These are phyloP conservation scores for Cyclotella baltica DNA, from an alignment of 108 stramenopile genomes.

Conservation along the genomic window DNA sequence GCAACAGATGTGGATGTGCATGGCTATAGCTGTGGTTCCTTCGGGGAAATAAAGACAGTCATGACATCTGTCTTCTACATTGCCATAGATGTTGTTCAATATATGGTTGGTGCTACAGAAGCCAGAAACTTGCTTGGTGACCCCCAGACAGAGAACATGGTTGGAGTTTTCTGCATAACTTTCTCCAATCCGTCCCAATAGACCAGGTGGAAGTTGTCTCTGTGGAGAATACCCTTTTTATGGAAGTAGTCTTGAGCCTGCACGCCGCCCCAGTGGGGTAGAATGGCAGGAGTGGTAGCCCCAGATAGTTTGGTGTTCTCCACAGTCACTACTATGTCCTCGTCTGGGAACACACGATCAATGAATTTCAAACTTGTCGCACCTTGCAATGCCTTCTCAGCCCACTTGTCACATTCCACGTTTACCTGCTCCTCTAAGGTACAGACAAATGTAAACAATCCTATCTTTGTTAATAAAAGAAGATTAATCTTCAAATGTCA, in stretches of 20 bases:
- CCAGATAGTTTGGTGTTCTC: background rate
- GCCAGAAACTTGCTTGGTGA: background rate
- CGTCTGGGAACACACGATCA: background rate
- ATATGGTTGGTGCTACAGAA: too few species aligned
- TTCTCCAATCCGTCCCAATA: background rate
- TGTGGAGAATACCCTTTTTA: background rate
- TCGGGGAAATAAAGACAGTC: too few species aligned
- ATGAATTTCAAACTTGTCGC: background rate
- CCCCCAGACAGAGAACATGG: background rate
- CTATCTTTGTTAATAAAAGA: too few species aligned
- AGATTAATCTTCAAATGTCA: too few species aligned
- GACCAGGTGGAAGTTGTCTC: background rate
- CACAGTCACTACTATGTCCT: background rate
- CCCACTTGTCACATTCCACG: background rate
- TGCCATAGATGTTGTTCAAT: too few species aligned
- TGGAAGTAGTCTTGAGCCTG: background rate
- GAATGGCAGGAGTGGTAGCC: background rate
- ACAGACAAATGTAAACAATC: too few species aligned
- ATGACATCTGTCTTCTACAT: too few species aligned
- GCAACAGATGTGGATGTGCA: too few species aligned
- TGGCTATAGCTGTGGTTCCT: too few species aligned
- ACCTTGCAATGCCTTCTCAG: background rate
- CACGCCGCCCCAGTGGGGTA: background rate
- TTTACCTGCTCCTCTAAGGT: background rate
- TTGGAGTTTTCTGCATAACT: too few species aligned